Base-by-base conservation (phyloP, 2,329 filamentous ascomycete genomes). In the Hymenoscyphus repandus region DNA sequence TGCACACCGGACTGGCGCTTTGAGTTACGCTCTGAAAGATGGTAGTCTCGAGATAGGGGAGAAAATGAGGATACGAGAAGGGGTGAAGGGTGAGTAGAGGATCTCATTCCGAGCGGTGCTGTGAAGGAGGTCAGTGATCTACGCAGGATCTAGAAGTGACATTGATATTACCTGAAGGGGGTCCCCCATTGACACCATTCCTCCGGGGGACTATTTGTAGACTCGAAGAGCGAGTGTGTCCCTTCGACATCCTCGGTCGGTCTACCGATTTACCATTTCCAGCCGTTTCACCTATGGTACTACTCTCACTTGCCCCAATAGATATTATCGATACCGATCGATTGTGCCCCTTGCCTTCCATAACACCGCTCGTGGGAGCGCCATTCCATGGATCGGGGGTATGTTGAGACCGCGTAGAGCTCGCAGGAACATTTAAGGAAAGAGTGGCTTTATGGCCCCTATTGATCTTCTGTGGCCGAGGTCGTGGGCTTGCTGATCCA, bases 261-360 rank as follows among this genome's bases (percentile, higher is more conserved):
- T 66, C 63, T 64, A 65, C 36, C 56, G 64, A 15, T 62, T 64
- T 49, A 58, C 57, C n/a, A 61, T 66, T 34, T 62, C 64, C 68
- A 63, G 49, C 67, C 60, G 47, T 56, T 55, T 56, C 64, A 56
- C 53, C 67, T 10, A 45, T 66, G 7, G 42, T 43, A 18, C 51
- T 56, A 42, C 55, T 59, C 39, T 66, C 64, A 70, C 58, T 74
- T 62, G 80, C 80, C 10, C 84, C 85, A 60, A 92, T 80, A 9
- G 88, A 92, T 41, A 92, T 82, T 56, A 93, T 92, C 15, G 88
- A 93, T 30, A 93, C 77, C 2, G 88, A 92, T 60, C 87, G 77
- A 66, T 85, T 83, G 62, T 91, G 88, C 47, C 75, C 72, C 62
- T 85, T 80, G n/a, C 76, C 73, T 33, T 63, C 55, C 43, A 56